A percentile compares a stretch with the other conserved stretches of the same genome.
Evolutionary conservation across 2,329 filamentous ascomycete species (phyloP).

Genomic region (Sporothrix globosa): DNA sequence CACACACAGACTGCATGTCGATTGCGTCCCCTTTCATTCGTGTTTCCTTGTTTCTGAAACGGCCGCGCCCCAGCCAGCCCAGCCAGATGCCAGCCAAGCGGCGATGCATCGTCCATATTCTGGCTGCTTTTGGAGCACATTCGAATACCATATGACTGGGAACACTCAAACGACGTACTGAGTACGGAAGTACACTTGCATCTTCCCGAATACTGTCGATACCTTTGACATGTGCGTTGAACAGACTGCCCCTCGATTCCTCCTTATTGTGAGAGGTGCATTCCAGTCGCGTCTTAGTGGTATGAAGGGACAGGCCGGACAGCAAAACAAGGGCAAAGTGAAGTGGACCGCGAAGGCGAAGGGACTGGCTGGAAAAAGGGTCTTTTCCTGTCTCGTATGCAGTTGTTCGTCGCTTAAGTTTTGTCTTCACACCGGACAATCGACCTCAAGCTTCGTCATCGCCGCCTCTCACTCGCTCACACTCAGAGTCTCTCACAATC

Average conservation of each 20-base stretch:
- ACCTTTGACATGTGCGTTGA: not conserved
- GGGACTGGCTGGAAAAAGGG: not conserved
- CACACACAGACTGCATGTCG: not conserved
- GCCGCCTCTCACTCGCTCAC: not conserved
- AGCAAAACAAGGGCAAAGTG: conserved; percentile 2
- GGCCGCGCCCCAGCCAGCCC: conserved; percentile 15
- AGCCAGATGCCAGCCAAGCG: not conserved
- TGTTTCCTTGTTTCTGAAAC: conserved; percentile 29
- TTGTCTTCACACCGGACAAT: not conserved
- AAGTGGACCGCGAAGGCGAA: not conserved
- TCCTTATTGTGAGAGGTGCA: not conserved
- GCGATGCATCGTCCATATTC: not conserved
- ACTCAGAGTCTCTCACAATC: not conserved
- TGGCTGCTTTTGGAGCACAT: no score
- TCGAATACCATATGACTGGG: no score
- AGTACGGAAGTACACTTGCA: no score
- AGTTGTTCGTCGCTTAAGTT: not conserved
- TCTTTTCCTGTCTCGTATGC: not conserved
- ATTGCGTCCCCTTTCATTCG: conserved; percentile 8
- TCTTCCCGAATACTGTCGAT: not conserved
- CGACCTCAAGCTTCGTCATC: not conserved
- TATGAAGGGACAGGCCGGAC: conserved; percentile 20
- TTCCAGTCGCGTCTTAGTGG: conserved; percentile 24
- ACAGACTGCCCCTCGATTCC: not conserved
- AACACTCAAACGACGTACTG: not conserved